phyloP scores from a whole-genome alignment of 768 basidiomycete genomes.

The Boletus reticuloceps region DNA sequence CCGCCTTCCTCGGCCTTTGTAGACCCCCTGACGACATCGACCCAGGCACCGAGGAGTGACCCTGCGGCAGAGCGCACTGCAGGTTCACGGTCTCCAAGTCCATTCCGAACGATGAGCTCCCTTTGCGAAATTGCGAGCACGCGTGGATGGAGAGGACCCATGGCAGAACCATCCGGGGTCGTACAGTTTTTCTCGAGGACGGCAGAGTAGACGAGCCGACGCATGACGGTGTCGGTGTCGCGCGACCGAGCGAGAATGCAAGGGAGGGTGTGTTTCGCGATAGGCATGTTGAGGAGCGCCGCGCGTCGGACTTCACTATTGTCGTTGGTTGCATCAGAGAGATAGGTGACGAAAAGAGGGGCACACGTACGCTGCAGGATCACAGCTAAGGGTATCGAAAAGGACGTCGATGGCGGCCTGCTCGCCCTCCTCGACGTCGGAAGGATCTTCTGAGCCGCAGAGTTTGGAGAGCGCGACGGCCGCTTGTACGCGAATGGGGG shows the following conservation, averaged over 20 bases:
- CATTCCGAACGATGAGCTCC: conserved; percentile 74
- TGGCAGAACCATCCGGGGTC: conserved; percentile 29
- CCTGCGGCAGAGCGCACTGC: conserved; percentile 70
- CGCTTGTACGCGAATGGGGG: conserved; percentile 72
- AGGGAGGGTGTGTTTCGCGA: conserved; percentile 53
- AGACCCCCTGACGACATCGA: conserved; percentile 49
- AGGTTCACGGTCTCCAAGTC: conserved; percentile 82
- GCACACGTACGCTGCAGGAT: conserved; percentile 67
- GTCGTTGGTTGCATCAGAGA: background rate
- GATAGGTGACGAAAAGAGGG: background rate
- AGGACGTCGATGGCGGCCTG: conserved; percentile 56
- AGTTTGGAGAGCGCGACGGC: conserved; percentile 78
- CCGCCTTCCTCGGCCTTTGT: conserved; percentile 37
- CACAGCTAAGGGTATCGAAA: conserved; percentile 63
- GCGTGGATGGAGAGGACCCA: conserved; percentile 62
- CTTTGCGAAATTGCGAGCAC: conserved; percentile 69
- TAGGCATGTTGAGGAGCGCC: conserved; percentile 67
- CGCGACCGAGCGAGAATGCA: conserved; percentile 72
- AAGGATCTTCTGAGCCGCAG: conserved; percentile 62
- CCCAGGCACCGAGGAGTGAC: conserved; percentile 72
- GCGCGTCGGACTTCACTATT: conserved; percentile 84
- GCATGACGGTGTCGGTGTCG: conserved; percentile 73
- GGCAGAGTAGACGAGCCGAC: conserved; percentile 67
- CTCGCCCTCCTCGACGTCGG: conserved; percentile 49
- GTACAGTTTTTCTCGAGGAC: conserved; percentile 49